Percentiles rank a stretch among this genome's conserved stretches.
Conservation (phyloP, 2,329 filamentous ascomycete genomes). For the Claviceps fusiformis region DNA sequence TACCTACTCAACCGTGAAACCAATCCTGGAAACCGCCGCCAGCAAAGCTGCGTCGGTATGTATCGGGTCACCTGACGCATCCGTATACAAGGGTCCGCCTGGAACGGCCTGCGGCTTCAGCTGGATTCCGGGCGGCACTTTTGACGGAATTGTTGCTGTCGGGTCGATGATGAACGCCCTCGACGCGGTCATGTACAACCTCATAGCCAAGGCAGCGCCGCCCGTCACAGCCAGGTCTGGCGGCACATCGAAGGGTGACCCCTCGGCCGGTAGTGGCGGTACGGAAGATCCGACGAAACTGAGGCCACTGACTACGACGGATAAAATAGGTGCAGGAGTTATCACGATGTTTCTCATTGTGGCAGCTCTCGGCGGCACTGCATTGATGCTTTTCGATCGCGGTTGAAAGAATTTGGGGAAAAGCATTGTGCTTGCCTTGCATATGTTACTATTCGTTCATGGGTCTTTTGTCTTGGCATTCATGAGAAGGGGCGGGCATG, state of each 20-base stretch:
- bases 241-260: slow-evolving; percentile 43
- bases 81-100: slow-evolving; percentile 34
- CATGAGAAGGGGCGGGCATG: not conserved
- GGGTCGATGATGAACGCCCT: slow-evolving; percentile 59
- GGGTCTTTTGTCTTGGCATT: not conserved
- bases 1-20: slow-evolving; percentile 33
- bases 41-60: slow-evolving; percentile 38
- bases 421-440: not conserved
- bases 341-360: slow-evolving; percentile 36
- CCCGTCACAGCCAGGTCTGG: slow-evolving; percentile 42
- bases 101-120: slow-evolving; percentile 54
- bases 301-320: slow-evolving; percentile 30
- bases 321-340: slow-evolving; percentile 42
- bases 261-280: slow-evolving; percentile 15
- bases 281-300: slow-evolving; percentile 15
- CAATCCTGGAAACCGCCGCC: slow-evolving; percentile 37
- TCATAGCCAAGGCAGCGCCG: slow-evolving; percentile 29
- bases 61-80: slow-evolving; percentile 27
- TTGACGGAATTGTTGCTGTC: slow-evolving; percentile 48
- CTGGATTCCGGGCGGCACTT: slow-evolving; percentile 40
- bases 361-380: slow-evolving; percentile 34
- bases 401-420: not conserved
- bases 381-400: slow-evolving; percentile 31
- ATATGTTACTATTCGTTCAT: not conserved
- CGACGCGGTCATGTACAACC: slow-evolving; percentile 46